Conservation (phyloP, 192 early-diverging fungal species). For the Coemansia sp. region DNA sequence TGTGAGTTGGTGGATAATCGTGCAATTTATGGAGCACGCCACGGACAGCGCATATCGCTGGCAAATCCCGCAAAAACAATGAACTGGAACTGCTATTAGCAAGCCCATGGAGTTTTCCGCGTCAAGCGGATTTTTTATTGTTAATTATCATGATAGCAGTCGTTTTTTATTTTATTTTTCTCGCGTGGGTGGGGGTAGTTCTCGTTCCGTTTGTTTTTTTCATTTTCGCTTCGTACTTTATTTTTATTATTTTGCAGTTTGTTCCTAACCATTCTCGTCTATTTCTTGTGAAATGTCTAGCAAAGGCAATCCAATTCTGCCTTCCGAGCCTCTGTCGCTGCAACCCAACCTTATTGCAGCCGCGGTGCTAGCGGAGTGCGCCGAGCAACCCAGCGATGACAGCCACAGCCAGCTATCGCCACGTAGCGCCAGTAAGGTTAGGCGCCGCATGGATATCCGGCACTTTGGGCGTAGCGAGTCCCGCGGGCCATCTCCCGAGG, state of each 20-base stretch:
- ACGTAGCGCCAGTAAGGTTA: constrained; percentile 30
- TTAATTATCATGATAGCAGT: not conserved
- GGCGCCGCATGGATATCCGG: constrained; percentile 39
- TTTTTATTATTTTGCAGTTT: constrained; percentile 3
- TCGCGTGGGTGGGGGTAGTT: not conserved
- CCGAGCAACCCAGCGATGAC: not conserved
- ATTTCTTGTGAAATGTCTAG: constrained; percentile 31
- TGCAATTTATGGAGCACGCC: not conserved
- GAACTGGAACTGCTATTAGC: too few relatives aligned
- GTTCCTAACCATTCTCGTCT: not conserved
- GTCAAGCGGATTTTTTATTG: too few relatives aligned
- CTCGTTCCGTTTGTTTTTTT: not conserved
- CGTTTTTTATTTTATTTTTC: not conserved
- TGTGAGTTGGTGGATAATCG: not conserved
- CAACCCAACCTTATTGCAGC: constrained; percentile 40
- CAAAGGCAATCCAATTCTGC: constrained; percentile 50
- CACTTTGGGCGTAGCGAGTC: constrained; percentile 47
- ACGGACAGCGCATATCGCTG: not conserved
- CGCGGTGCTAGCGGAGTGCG: constrained; percentile 25
- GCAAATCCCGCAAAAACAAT: not conserved
- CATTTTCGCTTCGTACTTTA: constrained; percentile 1
- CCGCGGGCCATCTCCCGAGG: not conserved
- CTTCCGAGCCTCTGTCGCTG: constrained; percentile 49
- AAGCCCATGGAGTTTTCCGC: not conserved
- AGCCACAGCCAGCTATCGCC: constrained; percentile 18